Base-by-base conservation (phyloP, 441 rosid genomes). In the Metrosideros polymorpha region DNA sequence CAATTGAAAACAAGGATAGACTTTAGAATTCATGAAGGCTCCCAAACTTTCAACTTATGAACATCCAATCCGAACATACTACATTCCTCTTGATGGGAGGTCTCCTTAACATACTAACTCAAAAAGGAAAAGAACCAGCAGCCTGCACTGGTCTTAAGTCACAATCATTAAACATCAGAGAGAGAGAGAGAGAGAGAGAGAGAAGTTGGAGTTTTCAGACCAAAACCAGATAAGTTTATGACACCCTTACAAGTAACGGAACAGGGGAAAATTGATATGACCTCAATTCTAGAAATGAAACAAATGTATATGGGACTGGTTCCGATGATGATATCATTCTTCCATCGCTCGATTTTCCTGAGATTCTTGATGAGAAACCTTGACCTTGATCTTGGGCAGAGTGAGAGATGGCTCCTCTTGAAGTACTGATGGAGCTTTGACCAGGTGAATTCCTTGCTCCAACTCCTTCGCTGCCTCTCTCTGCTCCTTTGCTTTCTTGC, bases 321-420 rank as follows among this genome's bases (percentile, higher is more conserved):
- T 71, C 8, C 14, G 3, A 35, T 42, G 4, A 71, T 22, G 47
- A 71, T 35, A 71, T 92, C 90, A 97, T 91, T 96, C 98, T 90
- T 95, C 98, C 98, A 96, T 95, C 59, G 92, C 91, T 49, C 85
- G 94, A 87, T 89, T 95, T 85, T 92, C 91, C 90, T 89, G 89
- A 12, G 91, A 55, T 87, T 89, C 91, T 25, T 76, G 83, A 27
- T 89, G 89, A 7, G 89, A 83, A 56, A 92, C 94, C 86, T 82
- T 85, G 91, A 96, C 96, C 91, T 93, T 91, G 91, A 91, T 52
- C 92, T 96, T 95, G 53, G 92, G 90, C 83, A 90, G 75, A 53
- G 90, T 89, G 83, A 90, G 91, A 54, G 92, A 83, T n/a, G 88
- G 89, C 13, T 90, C 95, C 82, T 85, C 53, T 86, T 56, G 84